These are phyloP conservation scores for Paratinospora sagittata DNA, from an alignment of 164 flowering plant genomes.

Conservation along the genomic window DNA sequence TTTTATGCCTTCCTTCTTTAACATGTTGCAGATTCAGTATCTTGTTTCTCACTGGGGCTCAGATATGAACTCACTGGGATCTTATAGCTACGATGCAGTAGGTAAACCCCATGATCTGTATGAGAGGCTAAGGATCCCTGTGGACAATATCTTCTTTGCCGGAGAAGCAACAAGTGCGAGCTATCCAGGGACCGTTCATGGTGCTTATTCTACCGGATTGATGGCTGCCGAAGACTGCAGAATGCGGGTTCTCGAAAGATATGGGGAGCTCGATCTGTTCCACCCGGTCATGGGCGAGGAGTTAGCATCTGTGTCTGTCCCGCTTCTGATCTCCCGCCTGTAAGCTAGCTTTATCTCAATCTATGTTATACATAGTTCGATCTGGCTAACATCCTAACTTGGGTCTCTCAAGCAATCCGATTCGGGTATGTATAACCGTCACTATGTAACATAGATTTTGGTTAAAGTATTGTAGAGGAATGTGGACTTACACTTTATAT, in stretches of 20 bases:
- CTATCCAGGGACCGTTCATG: conserved; percentile 90
- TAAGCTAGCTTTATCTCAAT: conserved; percentile 22
- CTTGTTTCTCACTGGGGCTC: conserved; percentile 94
- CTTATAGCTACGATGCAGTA: conserved; percentile 81
- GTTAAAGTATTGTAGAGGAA: too few species aligned
- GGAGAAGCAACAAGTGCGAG: conserved; percentile 83
- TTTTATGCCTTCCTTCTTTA: neutral
- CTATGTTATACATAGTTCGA: conserved; percentile 12
- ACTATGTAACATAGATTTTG: conserved; percentile 1
- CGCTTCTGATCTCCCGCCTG: conserved; percentile 76
- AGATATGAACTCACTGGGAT: conserved; percentile 71
- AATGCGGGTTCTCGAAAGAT: conserved; percentile 78
- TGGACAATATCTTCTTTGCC: conserved; percentile 91
- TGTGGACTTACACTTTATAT: too few species aligned
- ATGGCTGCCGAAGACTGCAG: conserved; percentile 96
- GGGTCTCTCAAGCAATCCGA: conserved; percentile 9
- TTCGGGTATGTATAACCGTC: conserved; percentile 2
- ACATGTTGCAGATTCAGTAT: conserved; percentile 61
- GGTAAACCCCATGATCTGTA: conserved; percentile 87
- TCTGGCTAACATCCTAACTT: conserved; percentile 7
- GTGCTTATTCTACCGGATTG: conserved; percentile 85
- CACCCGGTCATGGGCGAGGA: conserved; percentile 72
- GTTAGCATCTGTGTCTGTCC: conserved; percentile 35
- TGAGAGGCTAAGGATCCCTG: conserved; percentile 76
- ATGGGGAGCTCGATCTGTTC: conserved; percentile 64